Percentiles rank a stretch among this genome's conserved stretches.
These are phyloP conservation scores for Trametes cubensis DNA, from an alignment of 768 basidiomycete species.

Conservation along the genomic window DNA sequence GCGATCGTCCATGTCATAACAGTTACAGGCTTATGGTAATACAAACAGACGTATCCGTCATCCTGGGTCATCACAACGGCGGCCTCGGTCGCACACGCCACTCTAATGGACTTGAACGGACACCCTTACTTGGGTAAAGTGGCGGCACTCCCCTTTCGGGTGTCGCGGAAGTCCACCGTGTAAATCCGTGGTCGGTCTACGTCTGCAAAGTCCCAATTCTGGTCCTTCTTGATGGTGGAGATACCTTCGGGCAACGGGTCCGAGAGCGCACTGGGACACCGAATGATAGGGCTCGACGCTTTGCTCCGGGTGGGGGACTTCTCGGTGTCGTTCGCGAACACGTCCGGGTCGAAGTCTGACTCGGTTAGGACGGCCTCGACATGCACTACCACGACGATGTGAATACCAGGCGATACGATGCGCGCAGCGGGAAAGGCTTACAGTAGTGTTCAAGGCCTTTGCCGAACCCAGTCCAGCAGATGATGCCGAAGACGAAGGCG, in stretches of 20 bases:
- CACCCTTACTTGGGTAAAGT: not conserved
- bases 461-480: constrained; percentile 56
- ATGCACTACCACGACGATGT: constrained; percentile 16
- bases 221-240: constrained; percentile 24
- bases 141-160: not conserved
- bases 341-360: constrained; percentile 33
- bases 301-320: constrained; percentile 2
- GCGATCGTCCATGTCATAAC: not conserved
- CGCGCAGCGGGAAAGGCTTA: constrained; percentile 35
- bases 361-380: constrained; percentile 29
- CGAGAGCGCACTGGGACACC: constrained; percentile 19
- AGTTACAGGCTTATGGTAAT: no score
- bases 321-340: constrained; percentile 27
- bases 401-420: not conserved
- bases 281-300: constrained; percentile 4
- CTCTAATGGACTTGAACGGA: not conserved
- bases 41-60: no score
- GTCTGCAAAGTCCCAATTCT: constrained; percentile 29
- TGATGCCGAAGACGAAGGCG: constrained; percentile 47
- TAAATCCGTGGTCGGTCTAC: constrained; percentile 27
- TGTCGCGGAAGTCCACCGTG: constrained; percentile 23
- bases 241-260: constrained; percentile 12
- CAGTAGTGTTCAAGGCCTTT: constrained; percentile 59
- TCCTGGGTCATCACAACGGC: no score
- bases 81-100: not conserved